Conservation (phyloP, 2,329 filamentous ascomycete species). For the Thyridium curvatum region DNA sequence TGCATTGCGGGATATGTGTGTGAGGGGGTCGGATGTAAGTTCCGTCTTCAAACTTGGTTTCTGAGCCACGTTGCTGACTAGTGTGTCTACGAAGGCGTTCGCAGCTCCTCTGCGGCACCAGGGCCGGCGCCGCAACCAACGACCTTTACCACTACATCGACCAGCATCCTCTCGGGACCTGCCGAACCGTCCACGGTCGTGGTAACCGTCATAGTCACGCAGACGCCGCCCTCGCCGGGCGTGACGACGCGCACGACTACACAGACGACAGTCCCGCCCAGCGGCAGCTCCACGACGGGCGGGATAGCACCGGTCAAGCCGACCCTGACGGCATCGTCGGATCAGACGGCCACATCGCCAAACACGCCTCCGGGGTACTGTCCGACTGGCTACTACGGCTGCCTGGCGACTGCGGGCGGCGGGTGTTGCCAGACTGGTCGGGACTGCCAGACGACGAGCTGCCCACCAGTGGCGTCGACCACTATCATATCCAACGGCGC, state of each 20-base stretch:
- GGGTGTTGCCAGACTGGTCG: constrained; percentile 83
- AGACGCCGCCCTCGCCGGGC: constrained; percentile 18
- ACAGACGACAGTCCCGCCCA: constrained; percentile 26
- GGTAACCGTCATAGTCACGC: constrained; percentile 32
- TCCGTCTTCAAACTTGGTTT: background rate
- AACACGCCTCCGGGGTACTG: constrained; percentile 48
- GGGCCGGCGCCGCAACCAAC: constrained; percentile 11
- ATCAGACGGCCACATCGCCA: constrained; percentile 19
- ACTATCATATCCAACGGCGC: constrained; percentile 54
- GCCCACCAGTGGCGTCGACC: constrained; percentile 54
- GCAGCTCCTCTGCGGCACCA: constrained; percentile 16
- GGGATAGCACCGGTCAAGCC: constrained; percentile 41
- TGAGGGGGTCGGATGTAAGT: constrained; percentile 63
- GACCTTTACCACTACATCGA: constrained; percentile 32
- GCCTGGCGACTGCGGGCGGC: constrained; percentile 75
- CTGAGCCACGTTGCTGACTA: constrained; percentile 1
- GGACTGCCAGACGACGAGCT: constrained; percentile 76
- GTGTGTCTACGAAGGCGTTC: constrained; percentile 21
- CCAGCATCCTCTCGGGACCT: constrained; percentile 23
- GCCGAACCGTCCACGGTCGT: constrained; percentile 31
- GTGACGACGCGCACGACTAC: constrained; percentile 23
- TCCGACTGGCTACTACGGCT: constrained; percentile 88
- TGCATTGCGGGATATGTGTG: constrained; percentile 69
- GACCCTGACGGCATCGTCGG: constrained; percentile 26
- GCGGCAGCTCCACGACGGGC: constrained; percentile 16